A percentile compares a stretch with the other conserved stretches of the same genome.
Conservation (phyloP, 1,139 yeast species). For the Nakaseomyces sp. region DNA sequence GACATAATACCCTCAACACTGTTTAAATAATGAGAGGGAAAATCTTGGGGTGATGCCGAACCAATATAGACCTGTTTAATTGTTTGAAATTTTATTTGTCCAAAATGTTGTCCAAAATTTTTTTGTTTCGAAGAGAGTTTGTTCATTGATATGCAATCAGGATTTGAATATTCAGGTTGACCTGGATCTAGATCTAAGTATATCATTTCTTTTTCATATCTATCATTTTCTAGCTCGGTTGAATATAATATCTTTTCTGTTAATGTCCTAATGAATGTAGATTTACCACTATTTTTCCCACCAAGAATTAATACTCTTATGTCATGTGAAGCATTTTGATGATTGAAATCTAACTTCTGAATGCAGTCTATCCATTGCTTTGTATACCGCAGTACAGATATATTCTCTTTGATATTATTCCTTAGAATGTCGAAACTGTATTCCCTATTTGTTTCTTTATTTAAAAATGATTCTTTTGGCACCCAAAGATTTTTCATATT, state of each 20-base stretch:
- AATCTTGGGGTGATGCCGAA: slow-evolving; percentile 60
- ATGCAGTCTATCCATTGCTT: slow-evolving; percentile 2
- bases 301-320: slow-evolving; percentile 44
- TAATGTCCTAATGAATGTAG: slow-evolving; percentile 55
- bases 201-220: slow-evolving; percentile 27
- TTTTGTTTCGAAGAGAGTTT: slow-evolving; percentile 11
- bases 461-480: slow-evolving; percentile 9
- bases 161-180: slow-evolving; percentile 70
- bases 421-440: slow-evolving; percentile 17
- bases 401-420: not conserved
- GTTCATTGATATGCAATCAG: slow-evolving; percentile 42
- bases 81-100: slow-evolving; percentile 19
- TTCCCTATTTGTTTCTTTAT: slow-evolving; percentile 9
- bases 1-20: slow-evolving; percentile 40
- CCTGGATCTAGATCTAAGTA: slow-evolving; percentile 86
- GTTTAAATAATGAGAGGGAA: slow-evolving; percentile 49
- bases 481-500: slow-evolving; percentile 23
- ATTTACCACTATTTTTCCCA: slow-evolving; percentile 76
- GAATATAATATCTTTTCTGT: slow-evolving; percentile 37
- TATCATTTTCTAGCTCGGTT: slow-evolving; percentile 9
- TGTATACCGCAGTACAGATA: not conserved
- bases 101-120: slow-evolving; percentile 23
- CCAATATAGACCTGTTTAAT: slow-evolving; percentile 51
- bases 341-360: slow-evolving; percentile 15
- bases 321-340: slow-evolving; percentile 18